A percentile compares a stretch with the other conserved stretches of the same genome.
phyloP scores from a whole-genome alignment of 2,329 filamentous ascomycete genomes.

The Elsinoe batatas region DNA sequence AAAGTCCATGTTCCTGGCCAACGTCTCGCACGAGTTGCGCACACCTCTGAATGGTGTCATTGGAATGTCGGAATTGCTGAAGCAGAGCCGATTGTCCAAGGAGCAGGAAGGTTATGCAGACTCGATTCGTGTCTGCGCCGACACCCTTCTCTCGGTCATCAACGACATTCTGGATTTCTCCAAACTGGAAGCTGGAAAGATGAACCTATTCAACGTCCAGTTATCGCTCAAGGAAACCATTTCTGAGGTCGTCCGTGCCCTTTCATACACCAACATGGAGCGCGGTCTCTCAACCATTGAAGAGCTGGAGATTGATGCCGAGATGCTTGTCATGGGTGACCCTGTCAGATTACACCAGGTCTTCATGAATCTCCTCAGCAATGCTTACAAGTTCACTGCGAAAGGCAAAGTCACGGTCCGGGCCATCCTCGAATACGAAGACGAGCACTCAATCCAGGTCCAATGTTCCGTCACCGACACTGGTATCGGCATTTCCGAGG shows the following conservation, averaged over 20 bases:
- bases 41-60: constrained; percentile 47
- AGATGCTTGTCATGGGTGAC: constrained; percentile 44
- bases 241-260: constrained; percentile 52
- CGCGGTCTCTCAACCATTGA: constrained; percentile 51
- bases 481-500: constrained; percentile 78
- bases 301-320: constrained; percentile 43
- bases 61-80: constrained; percentile 52
- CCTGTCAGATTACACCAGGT: constrained; percentile 43
- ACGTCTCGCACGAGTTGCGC: constrained; percentile 49
- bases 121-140: constrained; percentile 55
- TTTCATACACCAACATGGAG: constrained; percentile 54
- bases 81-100: constrained; percentile 44
- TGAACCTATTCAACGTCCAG: constrained; percentile 50
- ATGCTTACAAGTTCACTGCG: constrained; percentile 90
- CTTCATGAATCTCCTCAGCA: constrained; percentile 73
- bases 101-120: constrained; percentile 55
- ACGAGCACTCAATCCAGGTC: constrained; percentile 58
- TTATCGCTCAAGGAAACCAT: constrained; percentile 48
- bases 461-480: constrained; percentile 84
- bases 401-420: constrained; percentile 76
- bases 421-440: constrained; percentile 62
- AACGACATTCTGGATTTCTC: constrained; percentile 45
- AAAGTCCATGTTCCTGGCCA: constrained; percentile 63
- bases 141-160: constrained; percentile 43
- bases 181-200: constrained; percentile 45